Percentiles rank a stretch among this genome's conserved stretches.
These are phyloP conservation scores for Trichosporon sp. DNA, from an alignment of 1,284 basidiomycete species.

Conservation along the genomic window DNA sequence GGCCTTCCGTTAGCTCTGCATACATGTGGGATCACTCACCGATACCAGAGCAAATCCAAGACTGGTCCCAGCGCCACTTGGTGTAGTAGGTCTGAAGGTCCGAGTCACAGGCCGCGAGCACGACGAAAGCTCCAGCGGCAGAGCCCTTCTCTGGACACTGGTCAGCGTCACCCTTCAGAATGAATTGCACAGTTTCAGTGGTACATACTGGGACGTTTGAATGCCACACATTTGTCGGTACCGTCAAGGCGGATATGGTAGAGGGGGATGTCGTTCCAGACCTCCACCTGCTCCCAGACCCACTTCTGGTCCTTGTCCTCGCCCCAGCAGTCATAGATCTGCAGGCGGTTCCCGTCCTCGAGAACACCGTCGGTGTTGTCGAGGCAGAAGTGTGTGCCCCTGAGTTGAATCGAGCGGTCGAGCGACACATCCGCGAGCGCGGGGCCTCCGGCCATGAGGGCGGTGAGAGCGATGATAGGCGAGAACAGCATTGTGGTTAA, in stretches of 20 bases:
- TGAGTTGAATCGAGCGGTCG: background rate
- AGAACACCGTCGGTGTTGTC: background rate
- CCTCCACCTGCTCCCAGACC: background rate
- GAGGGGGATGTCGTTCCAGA: background rate
- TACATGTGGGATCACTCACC: too few relatives aligned
- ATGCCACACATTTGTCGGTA: background rate
- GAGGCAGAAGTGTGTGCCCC: background rate
- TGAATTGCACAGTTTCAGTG: background rate
- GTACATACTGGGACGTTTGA: background rate
- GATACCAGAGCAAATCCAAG: background rate
- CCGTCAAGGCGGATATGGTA: background rate
- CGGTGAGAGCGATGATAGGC: background rate
- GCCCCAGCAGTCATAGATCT: background rate
- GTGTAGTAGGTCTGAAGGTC: background rate
- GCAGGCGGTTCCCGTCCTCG: background rate
- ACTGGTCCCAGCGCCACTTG: background rate
- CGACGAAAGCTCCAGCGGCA: background rate
- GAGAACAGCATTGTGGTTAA: background rate
- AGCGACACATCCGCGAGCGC: background rate
- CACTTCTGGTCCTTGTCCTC: constrained; percentile 1
- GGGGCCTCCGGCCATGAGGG: background rate
- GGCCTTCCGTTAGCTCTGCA: too few relatives aligned
- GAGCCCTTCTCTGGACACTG: background rate
- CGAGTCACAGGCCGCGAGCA: background rate
- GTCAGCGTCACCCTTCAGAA: background rate